phyloP scores from a whole-genome alignment of 306 rosid genomes.

The Sesbania bispinosa region DNA sequence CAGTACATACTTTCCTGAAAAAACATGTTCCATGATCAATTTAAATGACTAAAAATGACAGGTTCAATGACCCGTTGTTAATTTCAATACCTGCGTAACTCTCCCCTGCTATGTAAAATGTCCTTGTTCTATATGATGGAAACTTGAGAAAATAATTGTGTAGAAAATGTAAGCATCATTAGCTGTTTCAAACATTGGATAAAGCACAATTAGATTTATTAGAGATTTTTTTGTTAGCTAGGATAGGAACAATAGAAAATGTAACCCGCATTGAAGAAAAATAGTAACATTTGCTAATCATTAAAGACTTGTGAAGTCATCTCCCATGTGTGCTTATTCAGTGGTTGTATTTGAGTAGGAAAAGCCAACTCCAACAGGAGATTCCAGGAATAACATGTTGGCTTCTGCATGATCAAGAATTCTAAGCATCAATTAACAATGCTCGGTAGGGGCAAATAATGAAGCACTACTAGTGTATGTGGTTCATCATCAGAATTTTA shows the following conservation, averaged over 20 bases:
- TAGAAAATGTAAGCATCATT: conserved; percentile 77
- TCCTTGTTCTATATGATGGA: conserved; percentile 60
- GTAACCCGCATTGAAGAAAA: background rate
- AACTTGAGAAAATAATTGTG: conserved; percentile 88
- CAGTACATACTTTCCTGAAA: conserved; percentile 84
- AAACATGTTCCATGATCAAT: no score
- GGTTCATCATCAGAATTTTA: conserved; percentile 28
- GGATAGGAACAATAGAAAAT: background rate
- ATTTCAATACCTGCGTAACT: conserved; percentile 89
- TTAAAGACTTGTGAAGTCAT: conserved; percentile 81
- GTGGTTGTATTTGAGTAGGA: conserved; percentile 63
- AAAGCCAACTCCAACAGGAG: conserved; percentile 82
- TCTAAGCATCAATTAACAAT: conserved; percentile 17
- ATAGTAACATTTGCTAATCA: no score
- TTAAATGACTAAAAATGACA: no score
- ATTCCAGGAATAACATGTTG: conserved; percentile 70
- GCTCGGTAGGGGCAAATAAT: conserved; percentile 32
- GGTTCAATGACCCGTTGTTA: no score
- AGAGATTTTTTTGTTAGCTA: no score
- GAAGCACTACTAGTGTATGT: conserved; percentile 40
- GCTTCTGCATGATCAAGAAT: conserved; percentile 62
- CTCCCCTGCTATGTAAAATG: conserved; percentile 93
- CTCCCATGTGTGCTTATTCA: conserved; percentile 74
- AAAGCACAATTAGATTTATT: no score
- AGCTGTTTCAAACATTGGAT: conserved; percentile 49